A percentile compares a stretch with the other conserved stretches of the same genome.
Conservation (phyloP, 305 asterid genomes). For the Plantago rigida region DNA sequence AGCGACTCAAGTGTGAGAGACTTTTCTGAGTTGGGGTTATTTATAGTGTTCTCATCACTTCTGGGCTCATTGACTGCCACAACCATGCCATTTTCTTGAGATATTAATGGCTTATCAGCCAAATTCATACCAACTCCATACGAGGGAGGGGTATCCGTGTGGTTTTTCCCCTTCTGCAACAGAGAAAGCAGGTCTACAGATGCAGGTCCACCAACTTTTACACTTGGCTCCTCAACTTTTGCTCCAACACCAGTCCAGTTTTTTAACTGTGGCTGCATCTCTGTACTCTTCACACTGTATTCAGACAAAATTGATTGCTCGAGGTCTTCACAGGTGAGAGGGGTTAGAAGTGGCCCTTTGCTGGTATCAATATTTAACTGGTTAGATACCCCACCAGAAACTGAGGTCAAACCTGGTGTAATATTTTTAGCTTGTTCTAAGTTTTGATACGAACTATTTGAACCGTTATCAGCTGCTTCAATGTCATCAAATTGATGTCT, state of each 20-base stretch:
- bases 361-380: conserved; percentile 29
- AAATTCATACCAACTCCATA: conserved; percentile 28
- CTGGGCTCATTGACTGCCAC: conserved; percentile 31
- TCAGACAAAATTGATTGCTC: conserved; percentile 80
- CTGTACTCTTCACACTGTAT: conserved; percentile 41
- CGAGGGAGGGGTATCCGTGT: conserved; percentile 21
- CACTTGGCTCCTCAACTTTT: conserved; percentile 35
- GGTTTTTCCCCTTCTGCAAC: conserved; percentile 55
- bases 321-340: conserved; percentile 89
- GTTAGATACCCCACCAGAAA: conserved; percentile 41
- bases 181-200: conserved; percentile 80
- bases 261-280: conserved; percentile 30
- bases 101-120: conserved; percentile 27
- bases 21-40: conserved; percentile 32
- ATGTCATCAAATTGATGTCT: conserved; percentile 34
- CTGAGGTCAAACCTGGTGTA: conserved; percentile 31
- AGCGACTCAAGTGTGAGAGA: conserved; percentile 77
- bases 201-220: conserved; percentile 47
- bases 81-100: conserved; percentile 32
- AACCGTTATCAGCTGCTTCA: conserved; percentile 27
- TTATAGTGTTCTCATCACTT: conserved; percentile 37
- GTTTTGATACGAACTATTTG: conserved; percentile 28
- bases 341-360: conserved; percentile 39
- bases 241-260: conserved; percentile 31
- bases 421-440: conserved; percentile 30